Percentiles rank a stretch among this genome's conserved stretches.
These are phyloP conservation scores for Colletotrichum camelliae DNA, from an alignment of 2,329 filamentous ascomycete species.

Conservation along the genomic window DNA sequence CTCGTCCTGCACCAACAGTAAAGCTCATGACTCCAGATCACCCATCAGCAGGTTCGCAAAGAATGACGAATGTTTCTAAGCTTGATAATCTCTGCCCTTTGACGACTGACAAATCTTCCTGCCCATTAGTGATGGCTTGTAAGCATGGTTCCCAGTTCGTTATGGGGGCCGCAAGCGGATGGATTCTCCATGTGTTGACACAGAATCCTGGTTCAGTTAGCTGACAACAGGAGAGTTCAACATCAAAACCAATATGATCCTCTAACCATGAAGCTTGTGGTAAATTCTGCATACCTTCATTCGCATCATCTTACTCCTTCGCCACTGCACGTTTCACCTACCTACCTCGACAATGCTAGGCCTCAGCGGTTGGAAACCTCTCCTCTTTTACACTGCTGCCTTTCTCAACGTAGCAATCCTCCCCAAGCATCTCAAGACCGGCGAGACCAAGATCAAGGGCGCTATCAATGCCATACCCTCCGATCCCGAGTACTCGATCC, in stretches of 20 bases:
- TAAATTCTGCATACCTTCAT: fast-evolving
- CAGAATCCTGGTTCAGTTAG: neutral
- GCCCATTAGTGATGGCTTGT: neutral
- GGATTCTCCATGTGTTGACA: neutral
- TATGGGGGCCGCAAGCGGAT: neutral
- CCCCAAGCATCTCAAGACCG: neutral
- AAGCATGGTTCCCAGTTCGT: neutral
- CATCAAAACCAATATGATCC: neutral
- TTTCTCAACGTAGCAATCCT: fast-evolving
- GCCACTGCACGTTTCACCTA: neutral
- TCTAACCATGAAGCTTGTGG: fast-evolving
- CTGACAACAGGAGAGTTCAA: neutral
- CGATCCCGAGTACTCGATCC: neutral
- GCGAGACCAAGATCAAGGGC: neutral
- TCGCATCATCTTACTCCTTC: neutral
- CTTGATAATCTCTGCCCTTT: neutral
- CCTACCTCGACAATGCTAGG: neutral
- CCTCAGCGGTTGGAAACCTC: neutral
- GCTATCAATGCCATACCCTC: neutral
- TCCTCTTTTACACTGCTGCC: neutral
- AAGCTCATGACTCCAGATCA: neutral
- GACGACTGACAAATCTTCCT: neutral
- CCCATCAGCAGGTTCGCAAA: neutral
- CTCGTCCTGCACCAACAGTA: neutral
- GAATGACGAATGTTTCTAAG: neutral